Evolutionary conservation across 768 basidiomycete genomes (phyloP).

Genomic region (Mrakia blollopis): DNA sequence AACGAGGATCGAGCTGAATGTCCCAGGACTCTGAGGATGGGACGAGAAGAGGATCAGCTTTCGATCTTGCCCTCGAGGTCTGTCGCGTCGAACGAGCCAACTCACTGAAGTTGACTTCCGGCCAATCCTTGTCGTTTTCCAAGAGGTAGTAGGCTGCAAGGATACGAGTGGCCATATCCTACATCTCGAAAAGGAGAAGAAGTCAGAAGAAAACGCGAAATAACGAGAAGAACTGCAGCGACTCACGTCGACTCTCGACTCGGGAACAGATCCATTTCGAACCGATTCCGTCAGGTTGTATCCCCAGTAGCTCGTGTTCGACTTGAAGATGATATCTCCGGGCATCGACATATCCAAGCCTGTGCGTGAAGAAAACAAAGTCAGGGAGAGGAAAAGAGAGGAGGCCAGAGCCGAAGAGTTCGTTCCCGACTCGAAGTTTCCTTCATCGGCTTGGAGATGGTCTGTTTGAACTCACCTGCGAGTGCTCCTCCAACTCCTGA

Average conservation of each 20-base stretch:
- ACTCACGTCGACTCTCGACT: background rate
- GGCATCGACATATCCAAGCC: constrained; percentile 17
- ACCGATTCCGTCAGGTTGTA: constrained; percentile 55
- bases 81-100: background rate
- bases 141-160: constrained; percentile 50
- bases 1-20: background rate
- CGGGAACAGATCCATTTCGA: background rate
- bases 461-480: too few species aligned
- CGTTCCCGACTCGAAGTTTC: too few species aligned
- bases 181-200: constrained; percentile 55
- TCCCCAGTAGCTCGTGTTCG: constrained; percentile 55
- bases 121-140: constrained; percentile 49
- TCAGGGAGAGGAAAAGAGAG: background rate
- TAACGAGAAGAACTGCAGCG: background rate
- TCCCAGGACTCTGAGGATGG: background rate
- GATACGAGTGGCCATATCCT: constrained; percentile 66
- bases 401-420: too few species aligned
- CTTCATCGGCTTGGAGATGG: too few species aligned
- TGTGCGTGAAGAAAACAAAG: background rate
- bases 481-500: background rate
- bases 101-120: constrained; percentile 46
- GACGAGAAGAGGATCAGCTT: background rate
- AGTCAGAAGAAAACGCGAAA: constrained; percentile 56
- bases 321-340: constrained; percentile 43
- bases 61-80: background rate